phyloP scores from a whole-genome alignment of 176 grass and related monocot species.

The Pontederia paniculata region DNA sequence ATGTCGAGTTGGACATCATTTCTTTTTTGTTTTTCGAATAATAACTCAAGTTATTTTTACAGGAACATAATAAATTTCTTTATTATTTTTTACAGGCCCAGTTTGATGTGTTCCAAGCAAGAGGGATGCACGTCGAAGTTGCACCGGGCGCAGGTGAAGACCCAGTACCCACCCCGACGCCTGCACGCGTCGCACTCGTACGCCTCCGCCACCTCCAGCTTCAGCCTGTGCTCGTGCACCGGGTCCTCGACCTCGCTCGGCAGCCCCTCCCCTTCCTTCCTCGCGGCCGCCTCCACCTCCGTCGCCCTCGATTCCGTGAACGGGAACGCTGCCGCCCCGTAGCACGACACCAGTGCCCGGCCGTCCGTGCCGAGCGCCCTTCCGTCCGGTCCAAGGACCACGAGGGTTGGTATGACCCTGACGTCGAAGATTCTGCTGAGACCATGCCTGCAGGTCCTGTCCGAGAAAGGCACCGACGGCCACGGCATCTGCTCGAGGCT shows the following conservation, averaged over 20 bases:
- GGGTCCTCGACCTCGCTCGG: slow-evolving; percentile 25
- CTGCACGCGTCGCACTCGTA: slow-evolving; percentile 43
- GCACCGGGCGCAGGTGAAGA: slow-evolving; percentile 38
- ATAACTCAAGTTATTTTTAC: no score
- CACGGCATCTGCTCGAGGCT: slow-evolving; percentile 35
- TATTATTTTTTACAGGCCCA: no score
- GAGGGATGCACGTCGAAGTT: slow-evolving; percentile 49
- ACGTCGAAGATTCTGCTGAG: slow-evolving; percentile 45
- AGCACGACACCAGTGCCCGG: slow-evolving; percentile 19
- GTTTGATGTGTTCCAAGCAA: slow-evolving; percentile 24
- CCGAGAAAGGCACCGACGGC: slow-evolving; percentile 33
- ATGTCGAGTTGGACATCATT: no score
- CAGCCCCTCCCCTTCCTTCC: slow-evolving; percentile 23
- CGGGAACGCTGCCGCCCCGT: slow-evolving; percentile 29
- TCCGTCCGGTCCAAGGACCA: slow-evolving; percentile 38
- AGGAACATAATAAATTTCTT: no score
- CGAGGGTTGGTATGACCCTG: slow-evolving; percentile 33
- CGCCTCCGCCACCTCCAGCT: slow-evolving; percentile 30
- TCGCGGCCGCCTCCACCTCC: slow-evolving; percentile 27
- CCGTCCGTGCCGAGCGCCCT: slow-evolving; percentile 25
- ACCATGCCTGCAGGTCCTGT: slow-evolving; percentile 13
- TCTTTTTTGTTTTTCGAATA: no score
- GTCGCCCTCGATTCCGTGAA: slow-evolving; percentile 34
- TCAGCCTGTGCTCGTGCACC: slow-evolving; percentile 29
- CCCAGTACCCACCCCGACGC: slow-evolving; percentile 27